Evolutionary conservation across 1,284 basidiomycete species (phyloP), one percentile per base, ranked within the genome.

Genomic region (Exobasidium cylindrosporum): DNA sequence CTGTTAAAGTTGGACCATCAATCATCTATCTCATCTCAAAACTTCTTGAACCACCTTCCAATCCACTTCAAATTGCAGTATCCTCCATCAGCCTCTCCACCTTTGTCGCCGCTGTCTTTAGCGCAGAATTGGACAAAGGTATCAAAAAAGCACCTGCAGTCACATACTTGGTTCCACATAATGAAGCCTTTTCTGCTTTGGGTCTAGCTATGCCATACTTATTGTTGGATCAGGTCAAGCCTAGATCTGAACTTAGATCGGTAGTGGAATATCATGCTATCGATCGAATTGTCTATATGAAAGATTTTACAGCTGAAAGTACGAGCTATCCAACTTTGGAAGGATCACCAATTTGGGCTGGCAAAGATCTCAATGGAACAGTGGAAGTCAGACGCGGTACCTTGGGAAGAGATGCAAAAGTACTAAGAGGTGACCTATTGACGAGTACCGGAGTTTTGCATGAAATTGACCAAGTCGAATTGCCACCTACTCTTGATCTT

Each of bases 401-500:
- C 45, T 44, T 57, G 3, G 66, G 61, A 4, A 24, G 52, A 13
- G 32, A 63, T 35, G 56, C 67, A 7, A 40, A 57, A 1, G 64
- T 84, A 46, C 70, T 78, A 21, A 74, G 79, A 26, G 67, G 66
- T 1, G 86, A 97, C 77, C 83, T 87, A 40, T 85, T 92, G 58
- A 95, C 94, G 0, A 84, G 87, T 66, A 97, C 94, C 1, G 95
- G 96, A 13, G 91, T 90, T 23, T 85, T 97, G 52, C 95, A 98
- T 79, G 88, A 92, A 72, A 83, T 97, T 59, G 91, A 95, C 78
- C 80, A 80, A 11, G 86, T 98, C 35, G 84, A 94, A 70, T 85
- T 97, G 50, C 96, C 96, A 14, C 86, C 92, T n/a, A 87, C 89
- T 3, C 86, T 97, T 26, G 83, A 90, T 52, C 83, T 98, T 59